phyloP scores from a whole-genome alignment of 179 eudicot genomes.

The Gypsophila paniculata region DNA sequence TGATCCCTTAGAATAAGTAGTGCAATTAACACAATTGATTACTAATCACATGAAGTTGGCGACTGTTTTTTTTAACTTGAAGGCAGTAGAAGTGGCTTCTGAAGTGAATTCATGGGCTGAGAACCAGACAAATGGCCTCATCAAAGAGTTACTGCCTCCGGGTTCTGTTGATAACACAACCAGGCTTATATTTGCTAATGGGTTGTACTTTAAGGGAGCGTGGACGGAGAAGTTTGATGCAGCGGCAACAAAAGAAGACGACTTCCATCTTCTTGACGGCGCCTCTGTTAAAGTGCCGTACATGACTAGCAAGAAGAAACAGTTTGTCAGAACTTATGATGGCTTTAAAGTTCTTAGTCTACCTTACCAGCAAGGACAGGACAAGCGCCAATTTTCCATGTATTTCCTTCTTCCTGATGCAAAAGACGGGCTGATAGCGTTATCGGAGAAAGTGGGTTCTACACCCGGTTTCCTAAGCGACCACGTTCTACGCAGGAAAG shows the following conservation, averaged over 20 bases:
- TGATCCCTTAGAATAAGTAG: neutral
- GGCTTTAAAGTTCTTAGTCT: conserved; percentile 63
- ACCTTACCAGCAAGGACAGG: conserved; percentile 64
- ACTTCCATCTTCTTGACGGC: conserved; percentile 63
- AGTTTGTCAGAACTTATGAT: conserved; percentile 35
- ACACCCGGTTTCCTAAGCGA: conserved; percentile 47
- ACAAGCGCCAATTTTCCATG: conserved; percentile 64
- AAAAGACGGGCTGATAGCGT: conserved; percentile 45
- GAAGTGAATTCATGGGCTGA: conserved; percentile 77
- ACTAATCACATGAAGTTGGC: neutral
- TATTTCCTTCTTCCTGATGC: conserved; percentile 64
- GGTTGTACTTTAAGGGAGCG: conserved; percentile 71
- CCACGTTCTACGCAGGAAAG: conserved; percentile 22
- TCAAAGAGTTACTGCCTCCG: conserved; percentile 55
- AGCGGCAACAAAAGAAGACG: conserved; percentile 49
- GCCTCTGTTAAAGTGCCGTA: conserved; percentile 57
- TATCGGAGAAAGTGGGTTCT: conserved; percentile 44
- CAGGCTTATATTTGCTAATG: conserved; percentile 70
- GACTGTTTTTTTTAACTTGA: conserved; percentile 15
- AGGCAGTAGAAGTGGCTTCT: conserved; percentile 58
- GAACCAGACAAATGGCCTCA: conserved; percentile 60
- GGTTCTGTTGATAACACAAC: conserved; percentile 50
- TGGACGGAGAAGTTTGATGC: conserved; percentile 58
- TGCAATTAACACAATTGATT: neutral
- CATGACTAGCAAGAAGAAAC: conserved; percentile 67